phyloP scores from a whole-genome alignment of 169 alveolate species.

The Toxoplasma gondii region DNA sequence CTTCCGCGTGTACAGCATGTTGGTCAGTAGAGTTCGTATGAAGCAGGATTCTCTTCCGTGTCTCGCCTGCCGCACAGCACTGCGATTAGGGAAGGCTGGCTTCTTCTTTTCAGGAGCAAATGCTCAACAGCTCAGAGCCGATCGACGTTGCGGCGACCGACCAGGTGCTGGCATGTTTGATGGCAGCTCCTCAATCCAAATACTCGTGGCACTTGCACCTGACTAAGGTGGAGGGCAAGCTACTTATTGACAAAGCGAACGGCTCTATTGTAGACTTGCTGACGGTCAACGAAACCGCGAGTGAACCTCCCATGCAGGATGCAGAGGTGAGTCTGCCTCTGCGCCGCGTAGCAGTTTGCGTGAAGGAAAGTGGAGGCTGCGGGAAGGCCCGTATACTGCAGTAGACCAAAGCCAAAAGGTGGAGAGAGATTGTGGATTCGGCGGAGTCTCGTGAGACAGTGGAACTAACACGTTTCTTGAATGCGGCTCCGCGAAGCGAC shows the following conservation, averaged over 20 bases:
- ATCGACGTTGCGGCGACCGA: slow-evolving; percentile 89
- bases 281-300: slow-evolving; percentile 90
- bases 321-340: slow-evolving; percentile 61
- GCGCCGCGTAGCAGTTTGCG: neutral
- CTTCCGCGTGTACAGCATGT: neutral
- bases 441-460: too few species aligned
- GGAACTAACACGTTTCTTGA: too few species aligned
- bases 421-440: neutral
- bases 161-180: slow-evolving; percentile 86
- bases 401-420: neutral
- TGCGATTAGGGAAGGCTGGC: too few species aligned
- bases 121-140: slow-evolving; percentile 67
- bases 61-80: neutral
- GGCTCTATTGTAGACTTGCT: slow-evolving; percentile 90
- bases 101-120: slow-evolving; percentile 49
- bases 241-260: slow-evolving; percentile 89
- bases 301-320: slow-evolving; percentile 91
- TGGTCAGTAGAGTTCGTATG: neutral
- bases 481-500: too few species aligned
- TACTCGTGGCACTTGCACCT: slow-evolving; percentile 91
- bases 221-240: slow-evolving; percentile 85
- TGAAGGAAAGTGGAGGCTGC: neutral
- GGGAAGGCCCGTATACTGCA: neutral
- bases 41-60: neutral
- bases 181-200: slow-evolving; percentile 90